Conservation (phyloP, 1,139 yeast genomes). For the Suhomyces bolitotheri region DNA sequence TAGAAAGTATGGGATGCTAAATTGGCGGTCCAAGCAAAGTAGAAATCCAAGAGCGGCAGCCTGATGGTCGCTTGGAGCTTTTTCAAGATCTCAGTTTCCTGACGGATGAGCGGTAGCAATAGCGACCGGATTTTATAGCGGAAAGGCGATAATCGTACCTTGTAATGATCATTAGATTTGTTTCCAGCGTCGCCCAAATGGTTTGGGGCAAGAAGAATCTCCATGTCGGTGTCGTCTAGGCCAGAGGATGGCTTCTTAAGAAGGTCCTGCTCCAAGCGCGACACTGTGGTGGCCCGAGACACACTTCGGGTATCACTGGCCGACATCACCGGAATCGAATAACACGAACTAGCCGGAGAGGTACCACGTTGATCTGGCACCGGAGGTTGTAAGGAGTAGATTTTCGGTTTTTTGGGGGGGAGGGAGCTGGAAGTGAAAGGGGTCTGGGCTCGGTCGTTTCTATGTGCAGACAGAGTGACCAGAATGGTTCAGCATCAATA, state of each 20-base stretch:
- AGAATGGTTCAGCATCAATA: too few relatives aligned
- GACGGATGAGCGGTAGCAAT: constrained; percentile 59
- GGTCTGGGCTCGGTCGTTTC: too few relatives aligned
- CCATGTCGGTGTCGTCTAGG: constrained; percentile 18
- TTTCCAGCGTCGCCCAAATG: constrained; percentile 66
- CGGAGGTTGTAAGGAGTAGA: background rate
- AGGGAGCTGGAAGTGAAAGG: background rate
- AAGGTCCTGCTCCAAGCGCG: constrained; percentile 11
- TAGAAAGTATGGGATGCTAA: constrained; percentile 93
- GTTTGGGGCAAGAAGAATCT: constrained; percentile 16
- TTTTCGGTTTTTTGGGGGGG: constrained; percentile 1
- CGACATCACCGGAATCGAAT: constrained; percentile 1
- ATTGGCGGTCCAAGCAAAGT: constrained; percentile 87
- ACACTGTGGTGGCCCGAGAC: constrained; percentile 10
- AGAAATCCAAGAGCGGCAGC: constrained; percentile 59
- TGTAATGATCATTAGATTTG: constrained; percentile 65
- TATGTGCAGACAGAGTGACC: too few relatives aligned
- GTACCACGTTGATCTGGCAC: constrained; percentile 1
- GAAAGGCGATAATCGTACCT: constrained; percentile 54
- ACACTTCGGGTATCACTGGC: constrained; percentile 1
- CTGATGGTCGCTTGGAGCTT: constrained; percentile 56
- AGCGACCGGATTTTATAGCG: constrained; percentile 58
- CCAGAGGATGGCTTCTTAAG: constrained; percentile 11
- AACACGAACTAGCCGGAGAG: background rate
- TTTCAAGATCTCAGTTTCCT: constrained; percentile 67